phyloP scores from a whole-genome alignment of 441 rosid species.

The Erodium chrysanthum region DNA sequence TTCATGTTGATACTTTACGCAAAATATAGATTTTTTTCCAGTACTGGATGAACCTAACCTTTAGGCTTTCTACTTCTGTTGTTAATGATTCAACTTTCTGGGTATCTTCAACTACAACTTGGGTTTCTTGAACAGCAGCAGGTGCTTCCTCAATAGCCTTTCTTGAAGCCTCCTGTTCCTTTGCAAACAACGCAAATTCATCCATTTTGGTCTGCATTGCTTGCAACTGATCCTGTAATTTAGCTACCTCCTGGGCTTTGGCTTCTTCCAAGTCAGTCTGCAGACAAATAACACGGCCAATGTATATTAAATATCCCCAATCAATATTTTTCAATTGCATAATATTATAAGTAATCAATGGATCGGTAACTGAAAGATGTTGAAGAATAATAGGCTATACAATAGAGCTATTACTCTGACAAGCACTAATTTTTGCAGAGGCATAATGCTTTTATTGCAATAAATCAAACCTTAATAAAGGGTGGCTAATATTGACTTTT shows the following conservation, averaged over 20 bases:
- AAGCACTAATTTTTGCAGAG: neutral
- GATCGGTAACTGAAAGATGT: constrained; percentile 10
- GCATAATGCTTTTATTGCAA: neutral
- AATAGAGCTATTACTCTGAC: neutral
- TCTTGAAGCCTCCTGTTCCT: constrained; percentile 69
- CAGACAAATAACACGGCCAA: constrained; percentile 21
- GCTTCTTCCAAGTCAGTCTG: constrained; percentile 88
- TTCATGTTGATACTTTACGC: neutral
- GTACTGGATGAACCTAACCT: neutral
- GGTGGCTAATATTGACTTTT: constrained; percentile 8
- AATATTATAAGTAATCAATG: constrained; percentile 5
- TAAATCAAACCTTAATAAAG: constrained; percentile 3
- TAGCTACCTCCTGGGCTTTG: constrained; percentile 63
- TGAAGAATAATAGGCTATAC: neutral
- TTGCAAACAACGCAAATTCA: constrained; percentile 51
- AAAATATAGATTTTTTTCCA: neutral
- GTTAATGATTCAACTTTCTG: constrained; percentile 62
- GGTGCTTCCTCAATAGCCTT: constrained; percentile 85
- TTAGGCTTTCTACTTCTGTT: constrained; percentile 63
- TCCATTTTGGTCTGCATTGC: constrained; percentile 71
- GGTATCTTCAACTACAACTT: constrained; percentile 85
- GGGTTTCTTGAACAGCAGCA: constrained; percentile 74
- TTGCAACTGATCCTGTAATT: constrained; percentile 56
- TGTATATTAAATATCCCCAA: constrained; percentile 15
- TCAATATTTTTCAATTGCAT: constrained; percentile 10